Conservation (phyloP, 306 rosid species). For the Castanea crenata region DNA sequence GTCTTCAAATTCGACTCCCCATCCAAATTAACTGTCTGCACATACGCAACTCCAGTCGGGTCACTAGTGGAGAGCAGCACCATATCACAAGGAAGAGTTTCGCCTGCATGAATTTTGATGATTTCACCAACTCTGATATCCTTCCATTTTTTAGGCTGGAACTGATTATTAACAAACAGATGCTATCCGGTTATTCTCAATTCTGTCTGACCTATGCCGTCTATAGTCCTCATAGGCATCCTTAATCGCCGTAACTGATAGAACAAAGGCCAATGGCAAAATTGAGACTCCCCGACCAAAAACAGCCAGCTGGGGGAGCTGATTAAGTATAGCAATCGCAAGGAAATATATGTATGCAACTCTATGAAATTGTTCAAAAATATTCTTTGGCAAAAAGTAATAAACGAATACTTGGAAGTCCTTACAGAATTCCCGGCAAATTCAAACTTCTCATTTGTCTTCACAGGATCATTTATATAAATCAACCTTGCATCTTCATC, state of each 20-base stretch:
- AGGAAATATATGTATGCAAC: constrained; percentile 93
- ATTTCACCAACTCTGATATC: constrained; percentile 79
- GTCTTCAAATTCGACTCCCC: constrained; percentile 98
- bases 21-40: constrained; percentile 86
- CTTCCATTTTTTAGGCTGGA: constrained; percentile 65
- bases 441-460: constrained; percentile 62
- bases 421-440: constrained; percentile 68
- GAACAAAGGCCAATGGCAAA: constrained; percentile 78
- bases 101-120: constrained; percentile 56
- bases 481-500: constrained; percentile 84
- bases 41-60: constrained; percentile 90
- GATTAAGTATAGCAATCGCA: constrained; percentile 81
- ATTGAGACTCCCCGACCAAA: constrained; percentile 81
- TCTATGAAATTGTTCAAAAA: constrained; percentile 94
- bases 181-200: constrained; percentile 83
- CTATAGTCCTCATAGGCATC: constrained; percentile 90
- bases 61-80: constrained; percentile 91
- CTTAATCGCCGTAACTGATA: constrained; percentile 85
- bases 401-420: constrained; percentile 64
- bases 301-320: constrained; percentile 93
- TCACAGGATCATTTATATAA: constrained; percentile 56
- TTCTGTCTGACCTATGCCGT: constrained; percentile 74
- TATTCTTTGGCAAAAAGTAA: constrained; percentile 79
- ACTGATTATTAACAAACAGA: constrained; percentile 58
- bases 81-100: constrained; percentile 86